Evolutionary conservation across 1,284 basidiomycete species (phyloP).

Genomic region (Neotropicomus parvogracilis): DNA sequence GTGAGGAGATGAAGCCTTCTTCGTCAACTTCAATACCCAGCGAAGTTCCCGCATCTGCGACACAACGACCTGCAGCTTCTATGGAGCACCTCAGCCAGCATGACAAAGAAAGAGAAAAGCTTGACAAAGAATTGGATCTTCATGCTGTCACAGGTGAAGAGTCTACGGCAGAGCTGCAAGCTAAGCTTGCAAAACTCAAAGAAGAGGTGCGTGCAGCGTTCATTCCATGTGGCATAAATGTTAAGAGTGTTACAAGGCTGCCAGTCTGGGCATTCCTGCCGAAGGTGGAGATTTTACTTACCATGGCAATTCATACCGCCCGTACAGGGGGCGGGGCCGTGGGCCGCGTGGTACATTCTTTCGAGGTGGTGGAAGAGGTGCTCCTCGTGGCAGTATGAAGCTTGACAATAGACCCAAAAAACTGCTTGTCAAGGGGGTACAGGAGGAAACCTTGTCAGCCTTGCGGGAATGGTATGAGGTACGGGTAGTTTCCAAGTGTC

Average conservation of each 20-base stretch:
- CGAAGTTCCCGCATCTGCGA: slow-evolving; percentile 23
- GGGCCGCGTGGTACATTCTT: slow-evolving; percentile 56
- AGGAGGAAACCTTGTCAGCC: slow-evolving; percentile 51
- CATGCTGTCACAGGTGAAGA: slow-evolving; percentile 47
- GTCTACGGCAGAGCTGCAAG: slow-evolving; percentile 71
- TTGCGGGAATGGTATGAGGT: slow-evolving; percentile 84
- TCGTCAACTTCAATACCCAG: slow-evolving; percentile 32
- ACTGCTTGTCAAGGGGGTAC: slow-evolving; percentile 69
- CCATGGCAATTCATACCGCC: slow-evolving; percentile 49
- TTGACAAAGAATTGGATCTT: slow-evolving; percentile 75
- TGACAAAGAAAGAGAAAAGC: slow-evolving; percentile 50
- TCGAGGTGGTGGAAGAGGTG: slow-evolving; percentile 64
- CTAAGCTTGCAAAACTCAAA: slow-evolving; percentile 77
- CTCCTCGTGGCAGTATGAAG: slow-evolving; percentile 69
- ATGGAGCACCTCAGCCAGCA: slow-evolving; percentile 15
- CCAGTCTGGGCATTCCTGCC: slow-evolving; percentile 66
- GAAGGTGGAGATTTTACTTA: slow-evolving; percentile 42
- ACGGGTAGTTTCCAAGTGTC: slow-evolving; percentile 24
- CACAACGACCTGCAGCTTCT: slow-evolving; percentile 25
- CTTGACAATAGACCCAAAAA: slow-evolving; percentile 89
- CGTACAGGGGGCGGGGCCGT: slow-evolving; percentile 71
- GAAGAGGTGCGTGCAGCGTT: slow-evolving; percentile 59
- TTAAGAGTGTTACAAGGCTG: slow-evolving; percentile 49
- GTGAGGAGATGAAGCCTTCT: slow-evolving; percentile 70
- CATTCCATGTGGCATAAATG: not conserved